Percentiles rank a stretch among this genome's conserved stretches.
These are phyloP conservation scores for Emericellopsis atlantica DNA, from an alignment of 2,329 filamentous ascomycete genomes.

Conservation along the genomic window DNA sequence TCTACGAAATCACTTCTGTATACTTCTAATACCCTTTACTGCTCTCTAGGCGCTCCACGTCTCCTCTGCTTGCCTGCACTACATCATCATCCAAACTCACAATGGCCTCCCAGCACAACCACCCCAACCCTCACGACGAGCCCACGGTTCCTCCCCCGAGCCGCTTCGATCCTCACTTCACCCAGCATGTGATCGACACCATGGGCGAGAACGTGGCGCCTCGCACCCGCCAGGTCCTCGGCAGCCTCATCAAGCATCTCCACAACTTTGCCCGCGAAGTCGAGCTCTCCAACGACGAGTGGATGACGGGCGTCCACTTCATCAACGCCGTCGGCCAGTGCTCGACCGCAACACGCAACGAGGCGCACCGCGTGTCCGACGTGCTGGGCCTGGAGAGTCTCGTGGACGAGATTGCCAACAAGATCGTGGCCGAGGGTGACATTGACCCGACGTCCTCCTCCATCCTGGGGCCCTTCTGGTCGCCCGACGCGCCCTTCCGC, in stretches of 20 bases:
- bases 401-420: slow-evolving; percentile 19
- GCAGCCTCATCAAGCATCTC: slow-evolving; percentile 54
- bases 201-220: slow-evolving; percentile 59
- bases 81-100: neutral
- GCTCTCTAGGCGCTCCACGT: neutral
- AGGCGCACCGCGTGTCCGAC: slow-evolving; percentile 61
- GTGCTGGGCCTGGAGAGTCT: slow-evolving; percentile 61
- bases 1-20: neutral
- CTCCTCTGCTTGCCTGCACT: neutral
- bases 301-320: slow-evolving; percentile 63
- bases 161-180: slow-evolving; percentile 67
- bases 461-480: slow-evolving; percentile 72
- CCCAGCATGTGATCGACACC: slow-evolving; percentile 56
- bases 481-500: slow-evolving; percentile 60
- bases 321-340: slow-evolving; percentile 63
- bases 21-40: neutral
- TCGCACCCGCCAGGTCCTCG: slow-evolving; percentile 50
- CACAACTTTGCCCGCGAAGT: slow-evolving; percentile 71
- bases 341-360: slow-evolving; percentile 56
- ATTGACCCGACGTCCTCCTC: slow-evolving; percentile 58
- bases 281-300: slow-evolving; percentile 65
- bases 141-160: slow-evolving; percentile 11
- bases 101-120: slow-evolving; percentile 1
- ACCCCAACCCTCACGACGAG: slow-evolving; percentile 11
- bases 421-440: slow-evolving; percentile 39